Evolutionary conservation across 495 filamentous ascomycete genomes (phyloP).

Genomic region (Talaromyces liani): DNA sequence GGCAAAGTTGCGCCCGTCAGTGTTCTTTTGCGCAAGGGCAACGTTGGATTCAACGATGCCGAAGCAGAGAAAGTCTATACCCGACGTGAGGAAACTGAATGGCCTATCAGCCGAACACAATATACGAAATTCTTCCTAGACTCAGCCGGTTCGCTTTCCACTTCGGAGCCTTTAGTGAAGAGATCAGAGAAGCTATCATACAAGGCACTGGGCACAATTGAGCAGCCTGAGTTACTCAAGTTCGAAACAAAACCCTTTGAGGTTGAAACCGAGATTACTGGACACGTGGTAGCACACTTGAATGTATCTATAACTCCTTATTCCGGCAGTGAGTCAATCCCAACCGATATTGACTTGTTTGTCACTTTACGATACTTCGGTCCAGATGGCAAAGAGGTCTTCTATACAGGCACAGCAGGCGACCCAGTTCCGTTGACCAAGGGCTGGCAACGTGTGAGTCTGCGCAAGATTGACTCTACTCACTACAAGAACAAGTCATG

Average conservation of each 20-base stretch:
- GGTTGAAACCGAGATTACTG: constrained; percentile 56
- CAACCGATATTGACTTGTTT: constrained; percentile 58
- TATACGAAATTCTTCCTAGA: constrained; percentile 50
- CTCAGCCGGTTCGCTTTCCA: not conserved
- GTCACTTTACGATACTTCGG: constrained; percentile 53
- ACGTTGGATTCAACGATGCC: constrained; percentile 56
- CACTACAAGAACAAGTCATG: constrained; percentile 25
- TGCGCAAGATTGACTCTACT: constrained; percentile 43
- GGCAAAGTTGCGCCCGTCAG: constrained; percentile 50
- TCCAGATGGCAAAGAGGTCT: constrained; percentile 48
- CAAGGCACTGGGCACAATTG: constrained; percentile 44
- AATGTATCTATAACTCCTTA: constrained; percentile 48
- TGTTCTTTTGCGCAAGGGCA: constrained; percentile 51
- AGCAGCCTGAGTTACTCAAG: constrained; percentile 36
- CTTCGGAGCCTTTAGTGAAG: not conserved
- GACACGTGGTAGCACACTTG: constrained; percentile 55
- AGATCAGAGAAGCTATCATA: constrained; percentile 37
- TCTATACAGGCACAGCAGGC: constrained; percentile 52
- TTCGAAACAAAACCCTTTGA: constrained; percentile 50
- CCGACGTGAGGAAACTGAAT: constrained; percentile 48
- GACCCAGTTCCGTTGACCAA: constrained; percentile 24
- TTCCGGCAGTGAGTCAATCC: constrained; percentile 13
- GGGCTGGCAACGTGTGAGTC: constrained; percentile 38
- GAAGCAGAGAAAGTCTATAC: constrained; percentile 42
- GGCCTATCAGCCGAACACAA: constrained; percentile 55